Base-by-base conservation (phyloP, 2,329 filamentous ascomycete species). In the Talaromyces albobiverticillius region DNA sequence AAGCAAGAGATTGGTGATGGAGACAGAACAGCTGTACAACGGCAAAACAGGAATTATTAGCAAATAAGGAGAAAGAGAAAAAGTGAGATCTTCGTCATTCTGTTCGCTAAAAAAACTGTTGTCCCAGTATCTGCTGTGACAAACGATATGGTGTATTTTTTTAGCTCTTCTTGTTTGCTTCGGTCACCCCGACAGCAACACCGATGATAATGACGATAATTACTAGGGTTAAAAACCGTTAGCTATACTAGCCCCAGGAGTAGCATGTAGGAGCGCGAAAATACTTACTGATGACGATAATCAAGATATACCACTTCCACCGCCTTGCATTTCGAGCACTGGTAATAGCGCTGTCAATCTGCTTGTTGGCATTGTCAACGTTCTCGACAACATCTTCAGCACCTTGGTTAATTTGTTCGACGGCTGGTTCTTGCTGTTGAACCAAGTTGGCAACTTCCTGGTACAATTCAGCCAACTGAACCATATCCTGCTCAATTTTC, bases 271-370 rank as follows among this genome's bases (percentile, higher is more conserved):
- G 32, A 16, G 2, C 10, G 7, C 47, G 10, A 46, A 60, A 60
- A 52, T 62, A 83, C 81, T 74, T 69, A 81, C 77, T 76, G 63
- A 80, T 76, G 66, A 96, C 90, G 26, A 52, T 29, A 65, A 87
- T 85, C 62, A 96, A 76, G 79, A 91, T 96, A 70, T 89, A 92
- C 92, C 91, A 96, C 88, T 96, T 96, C 90, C 95, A 95, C 77
- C 85, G 89, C 62, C 89, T 82, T 48, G 88, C 89, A 63, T 84
- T 83, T 69, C 87, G 81, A 8, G 93, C 93, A 62, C 89, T 95
- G 57, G 82, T 80, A 59, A 96, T 88, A 11, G 92, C 92, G n/a
- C 82, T 82, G 36, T 81, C 85, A 56, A 97, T 88, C 71, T 96
- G 85, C 59, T 84, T 82, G 67, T 94, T 96, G 60, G 87, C 93